Percentiles rank a stretch among this genome's conserved stretches.
These are phyloP conservation scores for Penicillium subrubescens DNA, from an alignment of 495 filamentous ascomycete species.

Conservation along the genomic window DNA sequence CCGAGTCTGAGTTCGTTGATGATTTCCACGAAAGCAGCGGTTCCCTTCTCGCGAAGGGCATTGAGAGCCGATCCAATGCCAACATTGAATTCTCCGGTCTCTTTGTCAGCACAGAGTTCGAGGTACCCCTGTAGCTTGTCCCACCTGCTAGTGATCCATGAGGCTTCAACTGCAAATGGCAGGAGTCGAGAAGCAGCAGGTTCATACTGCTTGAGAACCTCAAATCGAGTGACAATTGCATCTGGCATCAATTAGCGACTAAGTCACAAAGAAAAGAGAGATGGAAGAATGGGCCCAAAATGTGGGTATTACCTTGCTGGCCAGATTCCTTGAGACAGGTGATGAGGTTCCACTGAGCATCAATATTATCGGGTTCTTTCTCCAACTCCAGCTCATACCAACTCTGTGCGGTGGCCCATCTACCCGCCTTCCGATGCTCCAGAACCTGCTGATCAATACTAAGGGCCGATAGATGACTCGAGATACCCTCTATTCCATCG, in stretches of 20 bases:
- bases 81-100: constrained; percentile 78
- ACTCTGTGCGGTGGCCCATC: constrained; percentile 96
- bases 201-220: constrained; percentile 64
- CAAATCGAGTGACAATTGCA: constrained; percentile 80
- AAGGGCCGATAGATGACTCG: constrained; percentile 75
- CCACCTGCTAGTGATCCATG: constrained; percentile 88
- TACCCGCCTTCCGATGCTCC: constrained; percentile 88
- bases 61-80: constrained; percentile 74
- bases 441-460: constrained; percentile 90
- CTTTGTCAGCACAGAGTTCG: constrained; percentile 46
- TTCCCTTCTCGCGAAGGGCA: constrained; percentile 58
- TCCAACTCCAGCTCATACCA: constrained; percentile 93
- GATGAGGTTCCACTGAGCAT: constrained; percentile 80
- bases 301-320: constrained; percentile 66
- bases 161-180: constrained; percentile 84
- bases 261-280: constrained; percentile 1
- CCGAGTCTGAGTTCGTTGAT: constrained; percentile 67
- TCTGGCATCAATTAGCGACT: constrained; percentile 46
- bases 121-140: constrained; percentile 71
- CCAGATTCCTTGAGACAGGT: constrained; percentile 91
- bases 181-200: constrained; percentile 60
- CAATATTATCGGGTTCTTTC: constrained; percentile 72
- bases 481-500: constrained; percentile 94
- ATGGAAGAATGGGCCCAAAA: constrained; percentile 15
- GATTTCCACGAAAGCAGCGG: constrained; percentile 55